Evolutionary conservation across 192 early-diverging fungal genomes (phyloP).

Genomic region (Coemansia sp.): DNA sequence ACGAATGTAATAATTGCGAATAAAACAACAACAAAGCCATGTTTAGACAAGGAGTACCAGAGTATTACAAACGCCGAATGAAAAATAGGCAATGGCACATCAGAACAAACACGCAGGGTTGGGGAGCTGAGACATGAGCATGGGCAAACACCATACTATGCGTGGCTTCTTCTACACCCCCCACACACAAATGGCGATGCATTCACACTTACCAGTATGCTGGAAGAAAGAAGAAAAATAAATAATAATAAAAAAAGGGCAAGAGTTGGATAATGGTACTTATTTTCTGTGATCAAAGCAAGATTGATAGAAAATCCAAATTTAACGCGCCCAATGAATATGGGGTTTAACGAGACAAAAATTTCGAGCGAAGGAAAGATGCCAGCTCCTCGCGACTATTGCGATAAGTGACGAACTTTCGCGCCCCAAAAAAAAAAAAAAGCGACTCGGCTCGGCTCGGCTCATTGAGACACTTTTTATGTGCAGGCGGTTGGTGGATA

Average conservation of each 20-base stretch:
- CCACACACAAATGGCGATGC: not conserved
- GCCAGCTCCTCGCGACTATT: not conserved
- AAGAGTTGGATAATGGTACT: not conserved
- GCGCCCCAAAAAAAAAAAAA: not conserved
- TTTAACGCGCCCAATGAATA: not conserved
- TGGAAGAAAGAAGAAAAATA: not conserved
- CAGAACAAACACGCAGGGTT: not conserved
- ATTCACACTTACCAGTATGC: conserved; percentile 1
- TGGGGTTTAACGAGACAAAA: not conserved
- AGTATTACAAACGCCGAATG: not conserved
- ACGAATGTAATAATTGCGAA: not conserved
- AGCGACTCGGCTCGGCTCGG: not conserved
- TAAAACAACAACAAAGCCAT: not conserved
- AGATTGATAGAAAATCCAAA: not conserved
- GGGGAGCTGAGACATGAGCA: not conserved
- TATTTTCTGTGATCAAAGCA: conserved; percentile 2
- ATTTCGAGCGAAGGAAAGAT: not conserved
- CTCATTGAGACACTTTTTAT: not conserved
- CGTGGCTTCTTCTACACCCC: not conserved
- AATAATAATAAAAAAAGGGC: not conserved
- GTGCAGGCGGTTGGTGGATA: not conserved
- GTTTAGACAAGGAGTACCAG: not conserved
- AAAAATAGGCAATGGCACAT: not conserved
- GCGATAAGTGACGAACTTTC: too few relatives aligned
- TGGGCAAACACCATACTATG: not conserved